Evolutionary conservation across 2,329 filamentous ascomycete species (phyloP).

Genomic region (Xylariaceae sp.): DNA sequence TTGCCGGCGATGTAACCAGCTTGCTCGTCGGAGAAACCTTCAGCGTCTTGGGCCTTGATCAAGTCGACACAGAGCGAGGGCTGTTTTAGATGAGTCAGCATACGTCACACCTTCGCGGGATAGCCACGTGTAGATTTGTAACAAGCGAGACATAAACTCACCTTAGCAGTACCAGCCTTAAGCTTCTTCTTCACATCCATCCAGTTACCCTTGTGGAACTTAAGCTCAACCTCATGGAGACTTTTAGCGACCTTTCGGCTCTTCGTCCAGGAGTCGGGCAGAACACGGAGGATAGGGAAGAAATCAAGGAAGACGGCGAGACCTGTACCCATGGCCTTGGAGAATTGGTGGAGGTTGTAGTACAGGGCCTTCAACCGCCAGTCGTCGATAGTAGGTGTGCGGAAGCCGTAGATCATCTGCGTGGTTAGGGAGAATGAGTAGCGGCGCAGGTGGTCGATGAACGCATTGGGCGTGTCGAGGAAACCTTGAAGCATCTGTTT

Average conservation of each 20-base stretch:
- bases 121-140: too few relatives aligned
- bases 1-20: conserved; percentile 32
- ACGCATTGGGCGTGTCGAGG: conserved; percentile 39
- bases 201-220: conserved; percentile 20
- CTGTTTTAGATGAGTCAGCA: conserved; percentile 14
- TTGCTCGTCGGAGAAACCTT: conserved; percentile 32
- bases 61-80: conserved; percentile 27
- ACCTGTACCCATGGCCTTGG: conserved; percentile 21
- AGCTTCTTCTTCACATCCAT: conserved; percentile 21
- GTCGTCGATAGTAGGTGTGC: conserved; percentile 36
- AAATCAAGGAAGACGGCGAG: conserved; percentile 20
- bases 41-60: conserved; percentile 28
- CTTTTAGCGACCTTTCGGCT: conserved; percentile 17
- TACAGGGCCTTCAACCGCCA: conserved; percentile 27
- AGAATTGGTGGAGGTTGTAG: conserved; percentile 21
- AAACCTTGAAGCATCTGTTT: conserved; percentile 50
- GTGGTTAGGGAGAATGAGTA: conserved; percentile 48
- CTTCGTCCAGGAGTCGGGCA: conserved; percentile 15
- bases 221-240: conserved; percentile 16
- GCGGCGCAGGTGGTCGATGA: conserved; percentile 41
- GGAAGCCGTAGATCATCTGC: conserved; percentile 47
- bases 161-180: conserved; percentile 21
- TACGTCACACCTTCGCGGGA: too few relatives aligned
- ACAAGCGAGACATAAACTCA: too few relatives aligned
- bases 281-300: conserved; percentile 16